Evolutionary conservation across 2,329 filamentous ascomycete genomes (phyloP).

Genomic region (Arthrobotrys megalospora): DNA sequence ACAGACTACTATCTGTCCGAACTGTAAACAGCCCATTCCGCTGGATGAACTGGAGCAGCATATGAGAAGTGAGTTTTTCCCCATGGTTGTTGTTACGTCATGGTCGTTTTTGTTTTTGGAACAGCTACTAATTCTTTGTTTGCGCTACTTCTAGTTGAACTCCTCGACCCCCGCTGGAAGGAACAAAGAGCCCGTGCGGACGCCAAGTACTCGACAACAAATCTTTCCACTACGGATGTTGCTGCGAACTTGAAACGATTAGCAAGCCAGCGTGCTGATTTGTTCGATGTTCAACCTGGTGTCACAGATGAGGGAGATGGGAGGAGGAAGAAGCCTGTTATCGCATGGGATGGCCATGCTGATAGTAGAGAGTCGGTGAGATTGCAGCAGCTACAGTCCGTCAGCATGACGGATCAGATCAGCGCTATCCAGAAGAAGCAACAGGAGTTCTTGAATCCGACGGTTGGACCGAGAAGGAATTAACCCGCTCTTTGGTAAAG

Average conservation of each 20-base stretch:
- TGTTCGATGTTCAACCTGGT: conserved; percentile 77
- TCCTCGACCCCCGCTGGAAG: conserved; percentile 94
- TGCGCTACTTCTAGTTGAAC: conserved; percentile 74
- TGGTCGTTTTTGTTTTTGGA: not conserved
- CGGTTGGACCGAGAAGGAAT: conserved; percentile 63
- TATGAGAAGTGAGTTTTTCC: conserved; percentile 79
- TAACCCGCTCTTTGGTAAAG: not conserved
- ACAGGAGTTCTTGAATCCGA: conserved; percentile 65
- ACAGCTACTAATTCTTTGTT: conserved; percentile 65
- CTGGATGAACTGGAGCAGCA: conserved; percentile 90
- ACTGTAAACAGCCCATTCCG: conserved; percentile 91
- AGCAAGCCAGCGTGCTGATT: conserved; percentile 86
- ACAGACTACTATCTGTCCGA: conserved; percentile 85
- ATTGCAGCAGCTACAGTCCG: conserved; percentile 74
- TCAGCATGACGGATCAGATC: conserved; percentile 90
- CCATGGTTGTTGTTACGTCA: not conserved
- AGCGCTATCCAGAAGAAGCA: conserved; percentile 76
- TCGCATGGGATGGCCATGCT: conserved; percentile 77
- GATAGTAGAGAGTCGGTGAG: conserved; percentile 74
- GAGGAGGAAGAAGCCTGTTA: conserved; percentile 75
- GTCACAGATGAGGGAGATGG: conserved; percentile 74
- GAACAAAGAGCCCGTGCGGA: conserved; percentile 93
- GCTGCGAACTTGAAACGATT: conserved; percentile 96
- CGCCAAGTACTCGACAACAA: conserved; percentile 85
- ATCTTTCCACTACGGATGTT: conserved; percentile 86